phyloP scores from a whole-genome alignment of 345 rosid species.

The Brassica incana region DNA sequence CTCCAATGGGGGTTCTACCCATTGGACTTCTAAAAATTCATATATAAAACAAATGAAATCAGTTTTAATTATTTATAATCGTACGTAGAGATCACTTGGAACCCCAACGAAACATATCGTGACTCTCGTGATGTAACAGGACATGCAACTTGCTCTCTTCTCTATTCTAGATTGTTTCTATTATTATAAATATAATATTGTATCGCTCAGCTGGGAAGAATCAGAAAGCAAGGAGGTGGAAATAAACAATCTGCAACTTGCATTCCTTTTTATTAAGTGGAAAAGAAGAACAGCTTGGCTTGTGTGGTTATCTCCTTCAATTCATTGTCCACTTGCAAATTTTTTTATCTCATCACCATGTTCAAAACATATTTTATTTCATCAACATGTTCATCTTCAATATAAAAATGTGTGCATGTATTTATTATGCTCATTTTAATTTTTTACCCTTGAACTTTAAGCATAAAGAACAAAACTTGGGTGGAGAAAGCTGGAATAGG shows the following conservation, averaged over 20 bases:
- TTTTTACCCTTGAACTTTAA: neutral
- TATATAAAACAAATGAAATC: neutral
- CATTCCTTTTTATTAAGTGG: slow-evolving; percentile 18
- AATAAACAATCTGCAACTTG: slow-evolving; percentile 35
- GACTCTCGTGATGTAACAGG: slow-evolving; percentile 41
- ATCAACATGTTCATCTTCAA: slow-evolving; percentile 23
- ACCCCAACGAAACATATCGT: slow-evolving; percentile 22
- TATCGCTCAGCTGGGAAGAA: slow-evolving; percentile 20
- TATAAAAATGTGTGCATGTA: neutral
- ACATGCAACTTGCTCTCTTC: slow-evolving; percentile 49
- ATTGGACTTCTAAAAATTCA: too few relatives aligned
- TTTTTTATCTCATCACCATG: neutral
- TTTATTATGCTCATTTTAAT: neutral
- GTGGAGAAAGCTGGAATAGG: slow-evolving; percentile 17
- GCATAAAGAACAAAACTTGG: neutral
- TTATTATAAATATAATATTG: slow-evolving; percentile 2
- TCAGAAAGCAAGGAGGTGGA: slow-evolving; percentile 32
- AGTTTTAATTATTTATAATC: neutral
- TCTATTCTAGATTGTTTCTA: slow-evolving; percentile 5
- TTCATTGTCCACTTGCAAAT: slow-evolving; percentile 35
- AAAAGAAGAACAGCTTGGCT: slow-evolving; percentile 30
- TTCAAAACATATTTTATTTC: slow-evolving; percentile 12
- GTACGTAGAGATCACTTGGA: slow-evolving; percentile 13
- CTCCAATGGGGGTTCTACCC: too few relatives aligned
- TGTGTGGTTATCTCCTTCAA: slow-evolving; percentile 35